phyloP scores from a whole-genome alignment of 2,329 filamentous ascomycete genomes.

The Hypoxylon sp. region DNA sequence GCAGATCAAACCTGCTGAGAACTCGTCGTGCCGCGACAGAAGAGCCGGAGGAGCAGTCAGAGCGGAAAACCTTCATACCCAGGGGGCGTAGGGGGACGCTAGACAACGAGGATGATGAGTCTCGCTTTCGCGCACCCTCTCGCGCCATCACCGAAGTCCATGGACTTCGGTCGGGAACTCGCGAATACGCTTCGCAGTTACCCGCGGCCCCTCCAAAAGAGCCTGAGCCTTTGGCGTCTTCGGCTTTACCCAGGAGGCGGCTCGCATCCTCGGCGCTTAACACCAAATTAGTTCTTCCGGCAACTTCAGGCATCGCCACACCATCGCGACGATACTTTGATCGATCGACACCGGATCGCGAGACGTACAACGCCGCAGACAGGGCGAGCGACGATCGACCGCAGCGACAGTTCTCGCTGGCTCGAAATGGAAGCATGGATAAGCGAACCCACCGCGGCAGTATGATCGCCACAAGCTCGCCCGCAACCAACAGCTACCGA shows the following conservation, averaged over 20 bases:
- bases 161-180: slow-evolving; percentile 45
- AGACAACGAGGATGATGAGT: slow-evolving; percentile 59
- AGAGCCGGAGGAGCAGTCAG: slow-evolving; percentile 53
- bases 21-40: slow-evolving; percentile 56
- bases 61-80: slow-evolving; percentile 53
- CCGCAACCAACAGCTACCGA: slow-evolving; percentile 55
- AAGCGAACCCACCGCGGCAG: slow-evolving; percentile 55
- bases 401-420: slow-evolving; percentile 56
- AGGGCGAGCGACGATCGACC: slow-evolving; percentile 52
- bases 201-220: slow-evolving; percentile 48
- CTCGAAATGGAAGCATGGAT: slow-evolving; percentile 57
- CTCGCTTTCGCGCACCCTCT: slow-evolving; percentile 63
- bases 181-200: slow-evolving; percentile 52
- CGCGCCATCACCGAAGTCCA: slow-evolving; percentile 65
- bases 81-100: slow-evolving; percentile 57
- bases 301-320: slow-evolving; percentile 46
- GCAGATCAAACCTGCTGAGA: slow-evolving; percentile 57
- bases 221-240: slow-evolving; percentile 49
- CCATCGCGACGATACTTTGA: slow-evolving; percentile 58
- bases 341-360: slow-evolving; percentile 52
- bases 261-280: slow-evolving; percentile 58
- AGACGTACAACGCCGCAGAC: slow-evolving; percentile 48
- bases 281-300: slow-evolving; percentile 55
- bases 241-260: slow-evolving; percentile 62
- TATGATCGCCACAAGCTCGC: slow-evolving; percentile 51